Base-by-base conservation (phyloP, 352 stramenopile genomes). In the Phytophthora foliorum region DNA sequence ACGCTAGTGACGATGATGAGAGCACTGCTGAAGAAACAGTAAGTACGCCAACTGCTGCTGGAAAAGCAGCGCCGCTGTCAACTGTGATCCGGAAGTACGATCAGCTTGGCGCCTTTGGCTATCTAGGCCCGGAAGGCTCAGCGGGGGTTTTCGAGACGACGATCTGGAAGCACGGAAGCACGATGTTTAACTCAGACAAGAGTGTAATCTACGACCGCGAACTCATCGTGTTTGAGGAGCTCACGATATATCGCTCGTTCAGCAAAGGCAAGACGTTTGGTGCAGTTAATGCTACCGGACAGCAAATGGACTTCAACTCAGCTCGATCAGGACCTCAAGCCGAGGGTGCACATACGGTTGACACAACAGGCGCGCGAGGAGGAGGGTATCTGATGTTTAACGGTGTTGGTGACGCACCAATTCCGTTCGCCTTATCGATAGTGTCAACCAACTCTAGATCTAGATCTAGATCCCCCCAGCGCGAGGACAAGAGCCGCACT, bases 331-430 rank as follows among this genome's bases (percentile, higher is more conserved):
- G 69, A 49, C 51, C 61, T n/a, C 75, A 72, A 56, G 57, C 68
- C 17, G 77, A 85, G 25, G 76, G 70, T 31, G 73, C 77, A 13
- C 69, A 82, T 65, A 71, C 78, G 42, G 77, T 77, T 39, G 73
- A 81, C 17, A 74, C 65, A 46, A 76, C 62, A 50, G 70, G 69
- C n/a, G 78, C 75, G 16, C 77, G 88, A 54, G 84, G 86, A 27
- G 86, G 88, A 21, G 88, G 88, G 0, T 96, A 96, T 63, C 61
- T 96, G 19, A 96, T 96, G 88, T 96, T 93, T 46, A 94, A 96
- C 38, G 88, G 88, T 46, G 75, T 96, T 22, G 88, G 88, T 6
- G 88, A 96, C 62, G 88, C 88, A 7, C 88, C 88, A 0, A 88
- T 96, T 42, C 85, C 84, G 9, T 91, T 96, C 25, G 83, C 84